Evolutionary conservation across 2,329 filamentous ascomycete genomes (phyloP), one percentile per base, ranked within the genome.

Genomic region (Talaromyces sp.): DNA sequence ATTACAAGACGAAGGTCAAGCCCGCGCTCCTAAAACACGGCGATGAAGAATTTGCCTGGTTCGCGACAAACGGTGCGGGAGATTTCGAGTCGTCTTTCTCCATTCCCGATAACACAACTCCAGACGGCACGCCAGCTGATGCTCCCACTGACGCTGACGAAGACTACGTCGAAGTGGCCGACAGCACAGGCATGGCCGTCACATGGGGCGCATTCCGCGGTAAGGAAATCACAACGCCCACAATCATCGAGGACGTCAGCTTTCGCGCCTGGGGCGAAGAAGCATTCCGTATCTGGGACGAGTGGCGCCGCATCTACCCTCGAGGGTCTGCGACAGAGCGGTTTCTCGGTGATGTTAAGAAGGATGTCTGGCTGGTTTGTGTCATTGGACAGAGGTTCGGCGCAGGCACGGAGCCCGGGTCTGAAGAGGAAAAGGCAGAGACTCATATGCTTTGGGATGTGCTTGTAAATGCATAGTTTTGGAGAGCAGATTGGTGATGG

Each of bases 141-240:
- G 59, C 63, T 13, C 52, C 61, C 8, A 53, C 52, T 15, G 59
- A 75, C 7, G 75, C 80, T 53, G 77, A 88, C 0, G 85, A 90
- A 64, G 75, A 80, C 15, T 66, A 72, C 51, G 67, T 58, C 39
- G 56, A 70, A 7, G 56, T 63, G 22, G 55, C 66, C 19, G 72
- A 72, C 64, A 66, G 72, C 74, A 87, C 85, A 69, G 93, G 96
- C 32, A 97, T 98, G 71, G 92, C 93, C 0, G 95, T 99, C 1
- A 99, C 95, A 0, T 98, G 93, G 93, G 93, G 93, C 57, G 91
- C 92, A 0, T 98, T 98, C 77, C 89, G 91, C 0, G 92, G 92
- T 49, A 97, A 97, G 78, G 93, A 98, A 76, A 98, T 98, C 71
- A 85, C 96, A 62, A 96, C 93, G 25, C 93, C 93, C 3, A 98